Percentiles rank a stretch among this genome's conserved stretches.
These are phyloP conservation scores for Mycena epipterygia DNA, from an alignment of 768 basidiomycete species.

Conservation along the genomic window DNA sequence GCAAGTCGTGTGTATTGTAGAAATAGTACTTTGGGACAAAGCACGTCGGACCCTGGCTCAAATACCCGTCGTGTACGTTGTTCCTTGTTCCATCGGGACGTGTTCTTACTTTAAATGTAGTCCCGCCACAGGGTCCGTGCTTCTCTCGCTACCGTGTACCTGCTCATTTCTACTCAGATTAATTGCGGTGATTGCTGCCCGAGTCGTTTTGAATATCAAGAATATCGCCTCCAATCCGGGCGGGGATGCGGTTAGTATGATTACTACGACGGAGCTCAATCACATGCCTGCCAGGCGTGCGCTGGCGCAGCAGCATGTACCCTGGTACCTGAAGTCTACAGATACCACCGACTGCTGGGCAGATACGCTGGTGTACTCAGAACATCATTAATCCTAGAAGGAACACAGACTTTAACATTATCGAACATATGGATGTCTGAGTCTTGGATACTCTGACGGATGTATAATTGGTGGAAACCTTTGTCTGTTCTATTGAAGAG, in stretches of 20 bases:
- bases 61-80: constrained; percentile 9
- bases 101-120: not conserved
- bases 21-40: constrained; percentile 20
- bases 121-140: constrained; percentile 15
- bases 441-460: too few species aligned
- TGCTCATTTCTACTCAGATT: not conserved
- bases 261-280: not conserved
- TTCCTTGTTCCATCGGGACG: not conserved
- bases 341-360: not conserved
- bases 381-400: not conserved
- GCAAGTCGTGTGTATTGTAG: constrained; percentile 3
- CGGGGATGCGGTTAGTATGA: not conserved
- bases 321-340: constrained; percentile 9
- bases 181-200: constrained; percentile 14
- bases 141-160: not conserved
- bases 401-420: too few species aligned
- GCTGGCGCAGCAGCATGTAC: not conserved
- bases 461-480: too few species aligned
- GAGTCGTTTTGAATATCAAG: constrained; percentile 17
- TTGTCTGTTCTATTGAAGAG: too few species aligned
- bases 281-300: not conserved
- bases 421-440: too few species aligned
- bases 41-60: constrained; percentile 22
- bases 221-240: not conserved
- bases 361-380: not conserved